These are phyloP conservation scores for Ascoidea asiatica DNA, from an alignment of 805 yeast genomes.

Conservation along the genomic window DNA sequence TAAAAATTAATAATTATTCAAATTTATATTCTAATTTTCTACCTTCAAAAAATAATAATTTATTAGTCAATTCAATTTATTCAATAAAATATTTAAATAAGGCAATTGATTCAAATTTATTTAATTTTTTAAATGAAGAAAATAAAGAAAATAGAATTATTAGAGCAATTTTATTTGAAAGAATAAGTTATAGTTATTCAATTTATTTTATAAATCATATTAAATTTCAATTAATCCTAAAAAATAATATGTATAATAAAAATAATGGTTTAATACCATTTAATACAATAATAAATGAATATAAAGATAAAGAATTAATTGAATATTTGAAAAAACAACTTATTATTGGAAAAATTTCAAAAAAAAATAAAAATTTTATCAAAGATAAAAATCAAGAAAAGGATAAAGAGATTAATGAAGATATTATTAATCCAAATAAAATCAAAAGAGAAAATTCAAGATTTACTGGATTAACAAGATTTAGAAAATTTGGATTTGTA, in stretches of 20 bases:
- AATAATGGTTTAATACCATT: slow-evolving; percentile 2
- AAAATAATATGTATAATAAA: slow-evolving; percentile 1
- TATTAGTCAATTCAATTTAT: slow-evolving; percentile 32
- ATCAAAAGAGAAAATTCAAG: slow-evolving; percentile 22
- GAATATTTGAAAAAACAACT: slow-evolving; percentile 12
- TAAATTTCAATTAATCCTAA: slow-evolving; percentile 16
- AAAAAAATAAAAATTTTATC: slow-evolving; percentile 1
- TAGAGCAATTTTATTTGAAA: slow-evolving; percentile 36
- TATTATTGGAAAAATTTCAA: neutral
- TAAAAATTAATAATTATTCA: slow-evolving; percentile 28
- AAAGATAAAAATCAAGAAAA: slow-evolving; percentile 8
- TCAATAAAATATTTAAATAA: slow-evolving; percentile 29
- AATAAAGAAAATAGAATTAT: slow-evolving; percentile 25
- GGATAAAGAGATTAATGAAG: slow-evolving; percentile 18
- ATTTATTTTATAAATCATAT: slow-evolving; percentile 24
- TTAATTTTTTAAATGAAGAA: slow-evolving; percentile 23
- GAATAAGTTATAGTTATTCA: slow-evolving; percentile 39
- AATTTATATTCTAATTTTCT: slow-evolving; percentile 26
- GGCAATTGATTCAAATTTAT: slow-evolving; percentile 5
- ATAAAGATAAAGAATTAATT: slow-evolving; percentile 16
- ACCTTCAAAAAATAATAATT: slow-evolving; percentile 30
- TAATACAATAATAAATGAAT: slow-evolving; percentile 14
- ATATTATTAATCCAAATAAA: slow-evolving; percentile 20
- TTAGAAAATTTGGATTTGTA: slow-evolving; percentile 71
- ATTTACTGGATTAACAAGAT: slow-evolving; percentile 42